Conservation (phyloP, 2,329 filamentous ascomycete genomes). For the Fusarium sp. region DNA sequence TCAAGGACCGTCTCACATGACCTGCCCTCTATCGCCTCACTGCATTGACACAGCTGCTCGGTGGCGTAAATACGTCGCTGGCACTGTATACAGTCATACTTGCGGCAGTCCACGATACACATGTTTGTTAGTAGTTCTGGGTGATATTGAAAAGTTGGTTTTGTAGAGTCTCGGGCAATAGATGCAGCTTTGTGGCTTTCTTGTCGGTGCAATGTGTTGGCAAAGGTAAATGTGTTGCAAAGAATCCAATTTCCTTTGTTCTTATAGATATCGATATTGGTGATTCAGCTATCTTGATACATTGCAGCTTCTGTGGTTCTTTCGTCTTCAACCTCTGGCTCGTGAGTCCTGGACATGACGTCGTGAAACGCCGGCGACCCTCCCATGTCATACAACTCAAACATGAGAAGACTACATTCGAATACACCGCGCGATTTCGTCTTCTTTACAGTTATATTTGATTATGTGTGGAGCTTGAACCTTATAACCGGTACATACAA, state of each 20-base stretch:
- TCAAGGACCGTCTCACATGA: conserved; percentile 11
- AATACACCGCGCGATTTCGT: neutral
- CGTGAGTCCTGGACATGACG: neutral
- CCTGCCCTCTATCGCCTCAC: neutral
- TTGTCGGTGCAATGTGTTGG: neutral
- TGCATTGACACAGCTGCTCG: conserved; percentile 20
- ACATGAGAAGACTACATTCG: neutral
- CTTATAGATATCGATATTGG: neutral
- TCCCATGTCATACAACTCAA: neutral
- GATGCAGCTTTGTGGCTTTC: neutral
- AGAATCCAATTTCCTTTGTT: neutral
- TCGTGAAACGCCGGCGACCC: conserved; percentile 5
- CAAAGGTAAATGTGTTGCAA: no score
- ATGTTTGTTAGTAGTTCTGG: conserved; percentile 1
- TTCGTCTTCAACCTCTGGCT: neutral
- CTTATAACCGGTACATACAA: neutral
- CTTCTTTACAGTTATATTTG: neutral
- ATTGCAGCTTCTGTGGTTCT: neutral
- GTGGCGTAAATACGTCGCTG: conserved; percentile 23
- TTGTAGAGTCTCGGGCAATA: neutral
- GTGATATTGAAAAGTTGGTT: neutral
- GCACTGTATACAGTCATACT: conserved; percentile 34
- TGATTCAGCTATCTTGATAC: neutral
- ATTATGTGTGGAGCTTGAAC: neutral
- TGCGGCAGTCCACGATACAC: conserved; percentile 23